Evolutionary conservation across 2,329 filamentous ascomycete genomes (phyloP), one percentile per base, ranked within the genome.

Genomic region (Aspergillus chevalieri): DNA sequence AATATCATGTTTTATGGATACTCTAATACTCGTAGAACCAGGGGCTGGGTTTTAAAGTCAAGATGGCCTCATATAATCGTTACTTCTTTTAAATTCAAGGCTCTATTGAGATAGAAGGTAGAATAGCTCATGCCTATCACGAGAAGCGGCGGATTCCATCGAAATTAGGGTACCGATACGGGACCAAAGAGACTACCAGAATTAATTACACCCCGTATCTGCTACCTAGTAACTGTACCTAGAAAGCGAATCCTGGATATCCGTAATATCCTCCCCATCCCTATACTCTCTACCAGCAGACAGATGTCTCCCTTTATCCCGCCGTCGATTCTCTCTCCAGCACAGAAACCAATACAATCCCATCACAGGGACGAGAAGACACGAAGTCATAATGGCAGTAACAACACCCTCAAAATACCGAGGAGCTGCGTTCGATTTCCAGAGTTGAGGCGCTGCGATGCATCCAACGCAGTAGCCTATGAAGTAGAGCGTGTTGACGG

Each of bases 401-500:
- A 78, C 71, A 7, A 77, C 69, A 15, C 76, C 76, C n/a, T 69
- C 65, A 7, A 68, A 67, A 53, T 77, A 78, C 10, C 72, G 61
- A 9, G 75, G 72, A 39, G 36, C 36, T 17, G 36, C 15, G 19
- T 39, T 44, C 61, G 64, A 21, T 69, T 55, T 53, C 75, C 75
- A 78, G 1, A 77, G 65, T 57, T 79, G 75, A n/a, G 76, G 75
- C 1, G 63, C 62, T 0, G 64, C 73, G 47, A 77, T 76, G 55
- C 72, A 73, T 1, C 73, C 74, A 4, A 67, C 70, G 41, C 71
- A 75, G 55, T 78, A 78, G 0, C 73, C 74, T 22, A 78, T 73
- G 60, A 78, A 78, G 59, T 77, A 78, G 57, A 77, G 66, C 4
- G 71, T 68, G 46, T 72, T 76, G 24, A 75, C 70, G 3, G 74